Percentiles rank a stretch among this genome's conserved stretches.
These are phyloP conservation scores for Physocladia obscura DNA, from an alignment of 192 early-diverging fungal genomes.

Conservation along the genomic window DNA sequence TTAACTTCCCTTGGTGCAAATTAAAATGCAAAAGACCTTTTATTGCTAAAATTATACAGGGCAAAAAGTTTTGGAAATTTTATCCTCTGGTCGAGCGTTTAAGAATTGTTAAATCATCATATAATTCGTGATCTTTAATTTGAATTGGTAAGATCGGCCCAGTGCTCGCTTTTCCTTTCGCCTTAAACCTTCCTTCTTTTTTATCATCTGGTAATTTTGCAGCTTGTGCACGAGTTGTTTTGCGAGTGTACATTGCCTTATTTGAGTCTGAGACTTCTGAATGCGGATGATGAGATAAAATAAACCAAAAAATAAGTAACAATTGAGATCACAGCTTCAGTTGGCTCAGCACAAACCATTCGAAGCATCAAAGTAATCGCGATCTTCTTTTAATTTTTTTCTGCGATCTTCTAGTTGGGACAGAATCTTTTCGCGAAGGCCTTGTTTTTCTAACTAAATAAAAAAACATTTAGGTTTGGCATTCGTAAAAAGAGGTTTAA, in stretches of 20 bases:
- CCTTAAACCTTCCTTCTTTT: slow-evolving; percentile 12
- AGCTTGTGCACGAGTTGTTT: slow-evolving; percentile 42
- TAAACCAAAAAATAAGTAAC: slow-evolving; percentile 25
- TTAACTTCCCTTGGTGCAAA: too few species aligned
- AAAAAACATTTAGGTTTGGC: too few species aligned
- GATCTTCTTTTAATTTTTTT: slow-evolving; percentile 76
- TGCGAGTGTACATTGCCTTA: slow-evolving; percentile 40
- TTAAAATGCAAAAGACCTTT: too few species aligned
- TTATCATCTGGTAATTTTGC: slow-evolving; percentile 45
- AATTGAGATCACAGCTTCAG: too few species aligned
- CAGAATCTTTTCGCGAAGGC: slow-evolving; percentile 72
- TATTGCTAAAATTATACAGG: too few species aligned
- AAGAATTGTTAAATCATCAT: slow-evolving; percentile 22
- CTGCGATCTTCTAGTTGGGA: slow-evolving; percentile 77
- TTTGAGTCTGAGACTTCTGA: too few species aligned
- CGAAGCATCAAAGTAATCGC: slow-evolving; percentile 75
- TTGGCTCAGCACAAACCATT: slow-evolving; percentile 43
- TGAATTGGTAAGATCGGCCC: slow-evolving; percentile 18
- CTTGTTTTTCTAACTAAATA: slow-evolving; percentile 53
- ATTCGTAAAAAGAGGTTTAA: too few species aligned
- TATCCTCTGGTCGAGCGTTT: neutral
- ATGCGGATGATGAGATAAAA: too few species aligned
- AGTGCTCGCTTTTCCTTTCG: slow-evolving; percentile 29
- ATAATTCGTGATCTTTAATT: slow-evolving; percentile 28
- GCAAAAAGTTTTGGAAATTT: too few species aligned